These are phyloP conservation scores for Tetradesmus lagerheimii DNA, from an alignment of 139 green algal genomes.

Conservation along the genomic window DNA sequence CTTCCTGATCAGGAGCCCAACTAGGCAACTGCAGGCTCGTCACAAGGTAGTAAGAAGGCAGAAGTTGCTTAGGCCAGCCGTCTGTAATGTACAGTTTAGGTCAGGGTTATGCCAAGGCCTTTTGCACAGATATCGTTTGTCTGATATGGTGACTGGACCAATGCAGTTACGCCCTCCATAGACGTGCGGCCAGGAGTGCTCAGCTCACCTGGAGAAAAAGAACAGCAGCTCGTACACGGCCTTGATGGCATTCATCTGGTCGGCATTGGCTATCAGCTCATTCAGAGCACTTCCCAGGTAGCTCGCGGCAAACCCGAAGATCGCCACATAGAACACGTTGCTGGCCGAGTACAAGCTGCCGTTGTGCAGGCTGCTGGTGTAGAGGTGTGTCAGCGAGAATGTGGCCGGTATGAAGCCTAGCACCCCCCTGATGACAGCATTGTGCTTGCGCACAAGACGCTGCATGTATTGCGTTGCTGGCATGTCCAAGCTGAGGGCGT, in stretches of 20 bases:
- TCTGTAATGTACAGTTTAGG: no score
- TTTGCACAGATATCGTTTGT: no score
- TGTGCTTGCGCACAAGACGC: background rate
- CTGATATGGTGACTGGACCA: no score
- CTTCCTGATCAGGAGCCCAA: no score
- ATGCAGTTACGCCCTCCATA: no score
- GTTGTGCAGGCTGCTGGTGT: slow-evolving; percentile 38
- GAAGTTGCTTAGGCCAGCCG: no score
- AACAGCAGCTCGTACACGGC: slow-evolving; percentile 18
- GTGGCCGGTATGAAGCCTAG: slow-evolving; percentile 20
- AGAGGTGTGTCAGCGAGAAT: slow-evolving; percentile 16
- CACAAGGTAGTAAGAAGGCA: no score
- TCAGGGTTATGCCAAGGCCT: no score
- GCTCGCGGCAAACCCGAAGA: slow-evolving; percentile 19
- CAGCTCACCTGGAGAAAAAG: background rate
- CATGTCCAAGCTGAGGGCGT: background rate
- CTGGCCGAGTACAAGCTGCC: slow-evolving; percentile 18
- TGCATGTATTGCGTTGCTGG: slow-evolving; percentile 6
- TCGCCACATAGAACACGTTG: background rate
- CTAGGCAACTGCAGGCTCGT: no score
- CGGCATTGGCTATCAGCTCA: background rate
- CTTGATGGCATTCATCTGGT: slow-evolving; percentile 7
- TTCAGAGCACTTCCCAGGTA: background rate
- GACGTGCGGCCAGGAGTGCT: no score
- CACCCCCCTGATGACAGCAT: background rate